Evolutionary conservation across 768 basidiomycete genomes (phyloP).

Genomic region (Rhizopogon vesiculosus): DNA sequence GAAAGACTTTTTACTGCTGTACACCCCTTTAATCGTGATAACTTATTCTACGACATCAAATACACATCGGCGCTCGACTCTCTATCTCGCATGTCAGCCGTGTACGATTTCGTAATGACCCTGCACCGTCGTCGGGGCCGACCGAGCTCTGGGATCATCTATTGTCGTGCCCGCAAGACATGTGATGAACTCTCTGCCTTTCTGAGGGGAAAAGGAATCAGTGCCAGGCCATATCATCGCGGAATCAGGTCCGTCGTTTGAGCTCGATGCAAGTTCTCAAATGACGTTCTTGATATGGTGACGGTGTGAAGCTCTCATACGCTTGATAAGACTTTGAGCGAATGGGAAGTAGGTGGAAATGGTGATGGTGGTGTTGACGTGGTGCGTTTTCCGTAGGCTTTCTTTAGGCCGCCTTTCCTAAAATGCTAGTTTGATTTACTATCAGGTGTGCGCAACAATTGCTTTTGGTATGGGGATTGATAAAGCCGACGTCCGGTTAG

Average conservation of each 20-base stretch:
- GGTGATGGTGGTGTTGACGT: constrained; percentile 58
- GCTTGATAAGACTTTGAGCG: constrained; percentile 50
- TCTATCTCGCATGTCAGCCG: constrained; percentile 54
- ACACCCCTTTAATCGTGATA: constrained; percentile 78
- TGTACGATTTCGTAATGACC: constrained; percentile 59
- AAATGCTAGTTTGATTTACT: not conserved
- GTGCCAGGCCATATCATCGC: constrained; percentile 70
- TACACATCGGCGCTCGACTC: constrained; percentile 54
- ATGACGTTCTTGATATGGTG: not conserved
- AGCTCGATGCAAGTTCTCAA: not conserved
- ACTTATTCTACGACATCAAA: constrained; percentile 78
- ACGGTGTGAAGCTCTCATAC: constrained; percentile 32
- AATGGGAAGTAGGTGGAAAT: constrained; percentile 54
- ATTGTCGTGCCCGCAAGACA: constrained; percentile 62
- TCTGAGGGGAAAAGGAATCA: constrained; percentile 62
- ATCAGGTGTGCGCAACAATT: constrained; percentile 70
- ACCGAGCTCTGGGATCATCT: constrained; percentile 69
- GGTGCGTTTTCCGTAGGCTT: constrained; percentile 31
- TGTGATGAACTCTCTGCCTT: constrained; percentile 66
- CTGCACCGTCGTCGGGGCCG: constrained; percentile 56
- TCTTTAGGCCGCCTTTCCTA: not conserved
- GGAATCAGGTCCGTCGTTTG: constrained; percentile 48
- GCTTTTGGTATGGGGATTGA: constrained; percentile 89
- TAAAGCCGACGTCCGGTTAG: constrained; percentile 69
- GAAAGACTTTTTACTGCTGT: constrained; percentile 56